Base-by-base conservation (phyloP, 2,329 filamentous ascomycete species). In the Coniosporium tulheliwenetii region DNA sequence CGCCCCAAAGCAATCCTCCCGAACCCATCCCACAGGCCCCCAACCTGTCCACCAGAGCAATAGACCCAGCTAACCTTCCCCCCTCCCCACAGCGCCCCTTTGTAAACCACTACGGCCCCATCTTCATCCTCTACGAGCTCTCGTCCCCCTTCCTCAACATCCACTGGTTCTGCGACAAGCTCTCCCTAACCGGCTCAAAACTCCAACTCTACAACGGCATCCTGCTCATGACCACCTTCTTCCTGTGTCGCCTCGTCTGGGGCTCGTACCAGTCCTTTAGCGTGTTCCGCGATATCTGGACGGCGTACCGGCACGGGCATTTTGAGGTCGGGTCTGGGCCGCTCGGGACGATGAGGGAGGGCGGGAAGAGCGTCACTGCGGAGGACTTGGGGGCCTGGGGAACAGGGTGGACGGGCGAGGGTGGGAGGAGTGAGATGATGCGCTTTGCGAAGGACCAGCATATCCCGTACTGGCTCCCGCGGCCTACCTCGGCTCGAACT, bases 121-220 rank as follows among this genome's bases (percentile, higher is more conserved):
- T 76, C 44, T 93, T 93, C 60, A 84, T 93, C 52, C 77, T 91
- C 43, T 93, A 86, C 73, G 85, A 93, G 60, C 73, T 93, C 33
- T 87, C 82, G 19, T 82, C 80, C 4, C 83, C 84, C 7, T 87
- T 91, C 60, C 70, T 91, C 43, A 93, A 93, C 57, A 73, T 89
- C 55, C 85, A 93, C 66, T 93, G 85, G 85, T 91, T 91, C 66
- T 84, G 82, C 62, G 85, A 93, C 62, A 93, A 93, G 65, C 66
- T 89, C 44, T 72, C 76, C 52, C 77, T 85, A 69, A 91, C 85
- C 0, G 85, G 85, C 31, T 77, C 79, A 14, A 69, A 67, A 40
- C 60, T 75, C 16, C 85, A 91, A 63, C 70, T 87, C 26, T 77
- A 84, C 60, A 91, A 91, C 52, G 84, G 84, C 50, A 67, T 86